Conservation (phyloP, 345 rosid genomes). For the Lepidium sativum region DNA sequence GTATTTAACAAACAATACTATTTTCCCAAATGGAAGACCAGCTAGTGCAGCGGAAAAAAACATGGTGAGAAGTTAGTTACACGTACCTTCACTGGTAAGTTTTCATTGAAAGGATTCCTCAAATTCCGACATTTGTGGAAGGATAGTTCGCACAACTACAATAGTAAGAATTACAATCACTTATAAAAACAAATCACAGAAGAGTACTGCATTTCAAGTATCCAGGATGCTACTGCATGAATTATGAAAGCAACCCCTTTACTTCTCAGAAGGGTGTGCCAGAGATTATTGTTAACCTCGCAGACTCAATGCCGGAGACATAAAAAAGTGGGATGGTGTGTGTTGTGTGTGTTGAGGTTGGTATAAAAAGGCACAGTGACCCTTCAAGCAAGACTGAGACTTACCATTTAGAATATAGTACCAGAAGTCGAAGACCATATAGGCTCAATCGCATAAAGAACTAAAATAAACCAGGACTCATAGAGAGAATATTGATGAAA, state of each 20-base stretch:
- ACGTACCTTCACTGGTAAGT: conserved; percentile 93
- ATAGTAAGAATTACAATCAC: conserved; percentile 21
- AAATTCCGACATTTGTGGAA: conserved; percentile 91
- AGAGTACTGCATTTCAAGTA: too few relatives aligned
- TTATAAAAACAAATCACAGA: background rate
- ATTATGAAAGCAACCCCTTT: background rate
- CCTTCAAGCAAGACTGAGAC: background rate
- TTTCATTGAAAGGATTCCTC: conserved; percentile 95
- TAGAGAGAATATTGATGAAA: background rate
- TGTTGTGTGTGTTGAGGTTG: background rate
- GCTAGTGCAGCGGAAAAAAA: background rate
- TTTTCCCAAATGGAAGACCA: background rate
- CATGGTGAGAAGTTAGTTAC: conserved; percentile 6
- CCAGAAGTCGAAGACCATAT: background rate
- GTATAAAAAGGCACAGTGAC: background rate
- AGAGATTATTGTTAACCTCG: conserved; percentile 1
- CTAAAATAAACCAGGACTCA: background rate
- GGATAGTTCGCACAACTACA: conserved; percentile 91
- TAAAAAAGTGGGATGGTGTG: background rate
- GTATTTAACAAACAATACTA: background rate
- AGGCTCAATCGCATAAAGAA: background rate
- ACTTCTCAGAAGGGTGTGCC: background rate
- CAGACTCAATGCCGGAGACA: background rate
- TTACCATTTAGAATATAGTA: background rate
- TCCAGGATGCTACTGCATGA: background rate